Evolutionary conservation across 768 basidiomycete species (phyloP).

Genomic region (Phaffia tasmanica): DNA sequence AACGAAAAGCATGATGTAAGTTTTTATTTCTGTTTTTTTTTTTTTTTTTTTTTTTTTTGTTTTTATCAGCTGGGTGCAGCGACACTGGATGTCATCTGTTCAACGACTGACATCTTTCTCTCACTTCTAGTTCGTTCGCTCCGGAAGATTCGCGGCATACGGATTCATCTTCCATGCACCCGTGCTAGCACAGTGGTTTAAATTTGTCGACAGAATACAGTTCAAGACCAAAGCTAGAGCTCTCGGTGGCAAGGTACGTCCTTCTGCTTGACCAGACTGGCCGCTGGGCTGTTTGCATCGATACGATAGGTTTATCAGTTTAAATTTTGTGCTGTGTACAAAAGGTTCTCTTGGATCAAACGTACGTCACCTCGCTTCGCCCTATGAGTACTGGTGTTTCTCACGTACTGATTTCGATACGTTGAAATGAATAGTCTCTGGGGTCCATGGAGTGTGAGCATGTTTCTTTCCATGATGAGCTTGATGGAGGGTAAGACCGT

Average conservation of each 20-base stretch:
- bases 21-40: background rate
- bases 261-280: background rate
- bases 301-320: too few species aligned
- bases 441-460: background rate
- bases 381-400: too few species aligned
- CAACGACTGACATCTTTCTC: background rate
- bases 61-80: background rate
- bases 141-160: slow-evolving; percentile 18
- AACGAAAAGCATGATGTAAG: slow-evolving; percentile 20
- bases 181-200: slow-evolving; percentile 22
- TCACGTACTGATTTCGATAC: too few species aligned
- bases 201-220: slow-evolving; percentile 14
- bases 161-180: slow-evolving; percentile 24
- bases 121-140: slow-evolving; percentile 6
- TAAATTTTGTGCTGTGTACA: too few species aligned
- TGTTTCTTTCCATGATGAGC: slow-evolving; percentile 19
- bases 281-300: background rate
- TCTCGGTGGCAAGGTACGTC: slow-evolving; percentile 13
- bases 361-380: too few species aligned
- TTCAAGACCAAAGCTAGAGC: slow-evolving; percentile 8
- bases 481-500: slow-evolving; percentile 15
- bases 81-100: background rate
- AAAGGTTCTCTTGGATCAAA: too few species aligned
- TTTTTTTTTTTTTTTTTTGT: too few species aligned
- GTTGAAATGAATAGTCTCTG: background rate